Evolutionary conservation across 129 eudicot species (phyloP).

Genomic region (Gnaphalium uliginosum): DNA sequence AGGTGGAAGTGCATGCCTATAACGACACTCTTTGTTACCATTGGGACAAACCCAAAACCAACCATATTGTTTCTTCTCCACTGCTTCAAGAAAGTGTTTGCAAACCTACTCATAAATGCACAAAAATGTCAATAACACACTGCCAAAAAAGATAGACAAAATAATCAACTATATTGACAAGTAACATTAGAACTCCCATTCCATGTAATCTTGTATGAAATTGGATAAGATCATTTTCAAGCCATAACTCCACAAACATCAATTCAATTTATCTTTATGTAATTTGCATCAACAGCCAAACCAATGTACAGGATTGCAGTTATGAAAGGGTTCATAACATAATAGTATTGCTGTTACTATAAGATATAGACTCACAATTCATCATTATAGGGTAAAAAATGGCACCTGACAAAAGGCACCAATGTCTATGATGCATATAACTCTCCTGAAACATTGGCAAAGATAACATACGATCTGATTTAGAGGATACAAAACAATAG

Average conservation of each 20-base stretch:
- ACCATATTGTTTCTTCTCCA: slow-evolving; percentile 96
- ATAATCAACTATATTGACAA: neutral
- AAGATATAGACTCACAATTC: slow-evolving; percentile 19
- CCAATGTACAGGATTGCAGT: slow-evolving; percentile 6
- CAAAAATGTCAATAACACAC: slow-evolving; percentile 16
- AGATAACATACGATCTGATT: slow-evolving; percentile 27
- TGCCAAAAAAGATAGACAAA: slow-evolving; percentile 10
- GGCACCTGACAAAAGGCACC: slow-evolving; percentile 42
- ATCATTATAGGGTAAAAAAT: slow-evolving; percentile 23
- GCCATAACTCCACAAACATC: neutral
- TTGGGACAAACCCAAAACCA: slow-evolving; percentile 99
- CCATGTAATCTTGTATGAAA: slow-evolving; percentile 5
- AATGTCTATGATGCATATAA: slow-evolving; percentile 33
- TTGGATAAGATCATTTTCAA: slow-evolving; percentile 15
- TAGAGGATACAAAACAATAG: slow-evolving; percentile 14
- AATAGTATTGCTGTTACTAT: slow-evolving; percentile 1
- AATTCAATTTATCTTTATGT: slow-evolving; percentile 15
- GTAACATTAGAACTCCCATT: slow-evolving; percentile 1
- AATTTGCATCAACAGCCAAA: slow-evolving; percentile 16
- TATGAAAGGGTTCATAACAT: neutral
- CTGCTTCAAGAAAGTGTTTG: slow-evolving; percentile 77
- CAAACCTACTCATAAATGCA: slow-evolving; percentile 47
- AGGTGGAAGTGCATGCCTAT: slow-evolving; percentile 98
- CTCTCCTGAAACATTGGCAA: slow-evolving; percentile 38
- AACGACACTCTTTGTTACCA: slow-evolving; percentile 85